These are phyloP conservation scores for Globisporangium cylindrosporum DNA, from an alignment of 352 stramenopile genomes.

Conservation along the genomic window DNA sequence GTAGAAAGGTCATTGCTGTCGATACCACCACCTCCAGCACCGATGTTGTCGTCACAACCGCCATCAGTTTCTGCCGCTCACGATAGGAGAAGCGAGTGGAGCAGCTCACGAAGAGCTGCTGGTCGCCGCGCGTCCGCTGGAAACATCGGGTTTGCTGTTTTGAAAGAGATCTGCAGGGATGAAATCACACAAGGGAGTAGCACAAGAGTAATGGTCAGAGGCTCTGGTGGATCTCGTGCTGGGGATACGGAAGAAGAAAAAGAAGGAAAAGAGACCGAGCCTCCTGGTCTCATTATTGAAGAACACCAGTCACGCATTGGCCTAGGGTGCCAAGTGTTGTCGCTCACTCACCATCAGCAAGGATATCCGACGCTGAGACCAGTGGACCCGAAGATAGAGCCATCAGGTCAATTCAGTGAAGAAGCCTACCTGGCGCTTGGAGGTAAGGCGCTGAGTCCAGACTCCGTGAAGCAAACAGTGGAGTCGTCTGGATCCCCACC, in stretches of 20 bases:
- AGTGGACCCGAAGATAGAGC: neutral
- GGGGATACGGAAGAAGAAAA: neutral
- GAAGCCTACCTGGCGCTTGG: too few relatives aligned
- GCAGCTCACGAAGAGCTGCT: neutral
- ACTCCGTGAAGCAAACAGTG: neutral
- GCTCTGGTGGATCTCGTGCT: neutral
- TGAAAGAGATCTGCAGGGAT: neutral
- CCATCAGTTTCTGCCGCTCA: neutral
- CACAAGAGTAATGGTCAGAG: too few relatives aligned
- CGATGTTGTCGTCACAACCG: neutral
- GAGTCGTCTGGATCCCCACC: neutral
- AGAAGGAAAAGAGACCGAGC: neutral
- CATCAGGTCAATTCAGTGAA: too few relatives aligned
- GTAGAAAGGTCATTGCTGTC: neutral
- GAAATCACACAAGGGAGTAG: too few relatives aligned
- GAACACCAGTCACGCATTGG: neutral
- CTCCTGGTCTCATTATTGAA: neutral
- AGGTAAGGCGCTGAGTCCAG: neutral
- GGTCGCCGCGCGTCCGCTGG: neutral
- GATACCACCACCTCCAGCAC: neutral
- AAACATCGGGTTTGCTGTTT: too few relatives aligned
- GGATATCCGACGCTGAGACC: neutral
- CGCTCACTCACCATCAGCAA: neutral
- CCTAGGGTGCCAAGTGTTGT: neutral
- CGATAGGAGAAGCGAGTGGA: conserved; percentile 1